These are phyloP conservation scores for Climacium dendroides DNA, from an alignment of 225 moss, liverwort and hornwort species.

Conservation along the genomic window DNA sequence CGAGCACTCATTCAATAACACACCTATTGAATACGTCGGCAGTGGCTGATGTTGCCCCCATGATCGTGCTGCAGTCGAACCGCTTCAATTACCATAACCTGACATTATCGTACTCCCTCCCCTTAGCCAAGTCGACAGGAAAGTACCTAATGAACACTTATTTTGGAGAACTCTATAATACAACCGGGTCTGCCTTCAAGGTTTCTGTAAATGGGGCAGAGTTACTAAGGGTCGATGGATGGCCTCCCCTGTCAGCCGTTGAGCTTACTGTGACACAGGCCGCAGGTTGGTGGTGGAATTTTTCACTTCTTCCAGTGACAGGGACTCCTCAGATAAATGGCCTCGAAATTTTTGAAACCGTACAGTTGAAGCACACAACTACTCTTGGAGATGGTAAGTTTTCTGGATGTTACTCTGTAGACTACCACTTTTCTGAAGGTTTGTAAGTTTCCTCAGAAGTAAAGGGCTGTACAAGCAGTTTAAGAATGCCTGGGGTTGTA, in stretches of 20 bases:
- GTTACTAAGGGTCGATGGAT: slow-evolving; percentile 6
- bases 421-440: background rate
- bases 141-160: slow-evolving; percentile 47
- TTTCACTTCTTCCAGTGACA: slow-evolving; percentile 21
- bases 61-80: slow-evolving; percentile 46
- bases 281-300: slow-evolving; percentile 39
- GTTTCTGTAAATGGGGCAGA: slow-evolving; percentile 27
- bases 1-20: slow-evolving; percentile 23
- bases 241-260: slow-evolving; percentile 13
- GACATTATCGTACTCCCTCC: slow-evolving; percentile 39
- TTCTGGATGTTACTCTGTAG: background rate
- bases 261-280: slow-evolving; percentile 21
- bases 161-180: slow-evolving; percentile 44
- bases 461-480: background rate
- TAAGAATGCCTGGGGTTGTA: background rate
- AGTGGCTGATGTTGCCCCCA: slow-evolving; percentile 44
- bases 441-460: background rate
- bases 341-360: slow-evolving; percentile 48
- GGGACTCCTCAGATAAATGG: slow-evolving; percentile 56
- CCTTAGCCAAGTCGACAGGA: slow-evolving; percentile 19
- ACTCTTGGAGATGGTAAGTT: slow-evolving; percentile 22
- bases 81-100: slow-evolving; percentile 35
- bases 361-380: slow-evolving; percentile 11
- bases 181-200: slow-evolving; percentile 24
- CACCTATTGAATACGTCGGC: slow-evolving; percentile 26